Evolutionary conservation across 768 basidiomycete genomes (phyloP), one percentile per base, ranked within the genome.

Genomic region (Paxillus ammoniavirescens): DNA sequence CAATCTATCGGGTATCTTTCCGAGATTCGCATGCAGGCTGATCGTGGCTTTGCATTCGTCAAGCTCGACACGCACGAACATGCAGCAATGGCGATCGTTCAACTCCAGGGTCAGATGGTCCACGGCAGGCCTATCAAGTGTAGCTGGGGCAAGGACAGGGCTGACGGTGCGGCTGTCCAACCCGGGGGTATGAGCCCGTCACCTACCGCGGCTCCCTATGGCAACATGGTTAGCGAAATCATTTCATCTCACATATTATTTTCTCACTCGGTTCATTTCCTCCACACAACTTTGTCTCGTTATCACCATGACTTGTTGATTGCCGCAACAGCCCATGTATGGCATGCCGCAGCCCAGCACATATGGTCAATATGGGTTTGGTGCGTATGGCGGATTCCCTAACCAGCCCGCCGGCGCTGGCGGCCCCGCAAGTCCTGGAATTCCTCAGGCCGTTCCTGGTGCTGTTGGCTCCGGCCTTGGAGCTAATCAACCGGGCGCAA

Each of bases 11-110:
- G 96, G 48, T 98, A 98, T 73, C 86, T 98, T 44, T 94, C 93
- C 60, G 97, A 99, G 76, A 95, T 98, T 72, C 89, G 97, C 55
- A 96, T 99, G 93, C 97, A 98, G 73, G 87, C 97, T 56, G 96
- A 98, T 77, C 89, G 96, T 58, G 96, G 96, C 42, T 99, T 98
- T 70, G 96, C 97, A 2, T 98, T 98, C 67, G 94, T 99, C 69
- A 98, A 98, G 75, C 82, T 98, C 52, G 97, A 99, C 73, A 93
- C 93, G 48, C 96, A 98, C 71, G 94, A 98, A 69, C 94, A 98
- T 69, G 96, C 96, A 50, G 96, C 97, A 8, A 88, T 93, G 85
- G 96, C 96, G 37, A 99, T 99, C 65, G 89, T 96, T 56, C 93
- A 98, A 70, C 77, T 99, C 48, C 93, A 96, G 71, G 95, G 96